Evolutionary conservation across 805 yeast species (phyloP), one percentile per base, ranked within the genome.

Genomic region (Clavispora carvajalis): DNA sequence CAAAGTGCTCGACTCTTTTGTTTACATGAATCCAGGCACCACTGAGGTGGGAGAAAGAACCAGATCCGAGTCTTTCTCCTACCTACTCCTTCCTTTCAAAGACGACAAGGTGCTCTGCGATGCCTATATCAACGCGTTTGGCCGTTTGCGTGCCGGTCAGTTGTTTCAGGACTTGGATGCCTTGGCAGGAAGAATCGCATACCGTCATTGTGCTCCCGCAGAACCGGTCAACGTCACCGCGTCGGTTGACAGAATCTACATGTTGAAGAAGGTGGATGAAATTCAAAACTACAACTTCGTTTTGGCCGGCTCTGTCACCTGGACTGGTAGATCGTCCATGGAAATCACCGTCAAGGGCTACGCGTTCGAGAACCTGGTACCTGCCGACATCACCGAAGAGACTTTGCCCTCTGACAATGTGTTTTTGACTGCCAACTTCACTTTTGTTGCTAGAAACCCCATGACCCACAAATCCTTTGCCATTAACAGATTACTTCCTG

Each of bases 201-300:
- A 89, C 60, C 76, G 85, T 55, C 97, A 90, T 60, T 86, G 95
- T 63, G 73, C 84, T n/a, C 98, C 98, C 0, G 95, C 96, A 0
- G 89, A 85, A 58, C 97, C 98, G 9, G 88, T 89, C 62, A 85
- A 90, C 58, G 98, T 90, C 33, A 90, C 98, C 8, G 97, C 97
- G 1, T 81, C 93, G 21, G 96, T 90, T 21, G 97, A 91, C 64
- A 71, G 96, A 48, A 87, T 90, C 49, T 85, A 85, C 58, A 80
- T 90, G 79, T 78, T 88, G 44, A 85, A 84, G 61, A 81, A 88
- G 51, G 77, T 89, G 30, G 95, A 88, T 54, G 87, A 82, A 53
- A 78, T 89, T 46, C 70, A 73, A 41, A 77, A 79, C 47, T 82
- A 76, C 63, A 87, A 88, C 62, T 81, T 91, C 52, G 74, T 88